Conservation (phyloP, 2,329 filamentous ascomycete species). For the Fusarium piperis region DNA sequence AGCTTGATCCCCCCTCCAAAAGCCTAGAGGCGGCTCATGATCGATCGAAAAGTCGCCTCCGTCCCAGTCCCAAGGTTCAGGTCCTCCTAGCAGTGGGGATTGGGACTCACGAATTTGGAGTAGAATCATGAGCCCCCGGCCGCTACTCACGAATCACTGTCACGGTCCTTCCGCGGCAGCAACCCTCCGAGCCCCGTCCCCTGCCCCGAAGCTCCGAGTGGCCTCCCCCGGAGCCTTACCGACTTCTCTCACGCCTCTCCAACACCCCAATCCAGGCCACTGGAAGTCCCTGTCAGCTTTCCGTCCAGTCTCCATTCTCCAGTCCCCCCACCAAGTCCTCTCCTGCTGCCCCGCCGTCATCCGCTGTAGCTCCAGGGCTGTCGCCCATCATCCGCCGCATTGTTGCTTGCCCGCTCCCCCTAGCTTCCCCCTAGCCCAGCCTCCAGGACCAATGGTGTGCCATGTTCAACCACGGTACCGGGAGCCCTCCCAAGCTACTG, state of each 20-base stretch:
- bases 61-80: constrained; percentile 27
- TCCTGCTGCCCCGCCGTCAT: constrained; percentile 4
- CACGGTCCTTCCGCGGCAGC: constrained; percentile 18
- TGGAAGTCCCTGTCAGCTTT: constrained; percentile 27
- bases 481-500: constrained; percentile 27
- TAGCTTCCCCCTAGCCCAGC: constrained; percentile 13
- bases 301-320: background rate
- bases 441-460: constrained; percentile 25
- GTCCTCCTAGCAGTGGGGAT: constrained; percentile 8
- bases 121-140: background rate
- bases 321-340: constrained; percentile 7
- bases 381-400: constrained; percentile 12
- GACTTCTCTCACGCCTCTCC: constrained; percentile 10
- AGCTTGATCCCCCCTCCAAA: background rate
- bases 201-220: constrained; percentile 14
- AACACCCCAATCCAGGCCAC: constrained; percentile 19
- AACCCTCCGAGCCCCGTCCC: constrained; percentile 25
- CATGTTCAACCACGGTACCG: constrained; percentile 26
- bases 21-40: constrained; percentile 1
- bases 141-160: constrained; percentile 13
- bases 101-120: constrained; percentile 7
- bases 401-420: constrained; percentile 10
- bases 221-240: constrained; percentile 6
- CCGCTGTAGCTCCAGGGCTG: constrained; percentile 25
- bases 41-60: constrained; percentile 5